A percentile compares a stretch with the other conserved stretches of the same genome.
Conservation (phyloP, 1,139 yeast species). For the Meyerozyma elateridarum region DNA sequence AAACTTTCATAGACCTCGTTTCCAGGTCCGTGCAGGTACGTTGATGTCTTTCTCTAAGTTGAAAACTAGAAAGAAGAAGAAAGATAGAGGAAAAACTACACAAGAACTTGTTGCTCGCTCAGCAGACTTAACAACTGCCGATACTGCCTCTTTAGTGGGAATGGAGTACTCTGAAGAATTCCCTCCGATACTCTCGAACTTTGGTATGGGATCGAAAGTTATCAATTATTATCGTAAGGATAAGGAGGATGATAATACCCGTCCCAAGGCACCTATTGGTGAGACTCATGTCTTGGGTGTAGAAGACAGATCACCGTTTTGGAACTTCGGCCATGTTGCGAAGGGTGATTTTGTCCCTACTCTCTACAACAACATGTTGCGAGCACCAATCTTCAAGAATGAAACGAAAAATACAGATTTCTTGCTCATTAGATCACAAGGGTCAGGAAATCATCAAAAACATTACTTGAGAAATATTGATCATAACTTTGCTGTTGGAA, state of each 20-base stretch:
- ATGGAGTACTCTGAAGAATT: slow-evolving; percentile 90
- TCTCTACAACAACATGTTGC: slow-evolving; percentile 79
- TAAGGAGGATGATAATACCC: slow-evolving; percentile 70
- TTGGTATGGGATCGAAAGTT: slow-evolving; percentile 94
- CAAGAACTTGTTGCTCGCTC: slow-evolving; percentile 69
- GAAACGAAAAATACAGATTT: slow-evolving; percentile 78
- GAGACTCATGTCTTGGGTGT: slow-evolving; percentile 95
- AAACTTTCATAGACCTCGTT: slow-evolving; percentile 75
- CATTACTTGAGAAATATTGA: slow-evolving; percentile 59
- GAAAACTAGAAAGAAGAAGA: slow-evolving; percentile 80
- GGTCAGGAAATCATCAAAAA: slow-evolving; percentile 61
- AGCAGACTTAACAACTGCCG: slow-evolving; percentile 78
- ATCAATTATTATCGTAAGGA: slow-evolving; percentile 90
- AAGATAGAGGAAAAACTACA: slow-evolving; percentile 79
- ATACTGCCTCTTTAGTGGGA: slow-evolving; percentile 69
- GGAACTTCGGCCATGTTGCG: slow-evolving; percentile 97
- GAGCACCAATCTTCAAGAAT: slow-evolving; percentile 93
- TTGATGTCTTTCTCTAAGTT: slow-evolving; percentile 69
- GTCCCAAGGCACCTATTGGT: slow-evolving; percentile 88
- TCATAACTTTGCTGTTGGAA: slow-evolving; percentile 83
- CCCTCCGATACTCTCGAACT: slow-evolving; percentile 78
- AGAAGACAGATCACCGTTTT: slow-evolving; percentile 93
- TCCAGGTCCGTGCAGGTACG: slow-evolving; percentile 74
- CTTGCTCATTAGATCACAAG: slow-evolving; percentile 71
- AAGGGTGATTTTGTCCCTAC: slow-evolving; percentile 94